These are phyloP conservation scores for Quercus tomentella DNA, from an alignment of 331 rosid genomes.

Conservation along the genomic window DNA sequence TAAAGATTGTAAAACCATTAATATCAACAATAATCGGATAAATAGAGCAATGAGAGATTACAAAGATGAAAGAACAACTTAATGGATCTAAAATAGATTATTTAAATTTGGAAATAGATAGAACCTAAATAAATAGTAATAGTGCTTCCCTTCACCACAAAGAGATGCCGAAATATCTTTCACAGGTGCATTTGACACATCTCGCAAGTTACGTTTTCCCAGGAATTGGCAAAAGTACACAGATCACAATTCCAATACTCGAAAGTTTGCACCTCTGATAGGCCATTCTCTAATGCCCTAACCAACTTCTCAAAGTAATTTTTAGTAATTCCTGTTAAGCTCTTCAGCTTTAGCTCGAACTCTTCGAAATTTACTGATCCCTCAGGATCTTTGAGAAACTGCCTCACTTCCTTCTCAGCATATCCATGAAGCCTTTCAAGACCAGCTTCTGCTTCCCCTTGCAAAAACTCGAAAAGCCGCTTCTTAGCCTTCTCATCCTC, in stretches of 20 bases:
- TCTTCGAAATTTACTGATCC: not conserved
- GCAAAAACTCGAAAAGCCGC: not conserved
- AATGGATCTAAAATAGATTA: no score
- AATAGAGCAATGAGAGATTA: no score
- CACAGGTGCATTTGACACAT: no score
- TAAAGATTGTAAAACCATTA: no score
- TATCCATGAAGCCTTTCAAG: not conserved
- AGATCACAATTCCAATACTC: not conserved
- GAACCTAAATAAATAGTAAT: not conserved
- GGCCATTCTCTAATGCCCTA: not conserved
- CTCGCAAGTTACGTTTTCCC: no score
- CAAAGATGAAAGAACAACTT: no score
- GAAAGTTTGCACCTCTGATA: not conserved
- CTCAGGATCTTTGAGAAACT: not conserved
- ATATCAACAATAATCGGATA: no score
- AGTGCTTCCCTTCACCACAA: not conserved
- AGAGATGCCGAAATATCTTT: not conserved
- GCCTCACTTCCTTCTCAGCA: not conserved
- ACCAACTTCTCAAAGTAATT: not conserved
- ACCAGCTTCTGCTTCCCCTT: not conserved
- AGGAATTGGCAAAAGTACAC: no score
- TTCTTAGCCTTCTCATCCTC: not conserved
- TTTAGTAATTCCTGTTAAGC: not conserved
- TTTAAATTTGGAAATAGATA: not conserved
- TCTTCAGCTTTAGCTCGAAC: not conserved